phyloP scores from a whole-genome alignment of 495 filamentous ascomycete species.

The Aspergillus egyptiacus region DNA sequence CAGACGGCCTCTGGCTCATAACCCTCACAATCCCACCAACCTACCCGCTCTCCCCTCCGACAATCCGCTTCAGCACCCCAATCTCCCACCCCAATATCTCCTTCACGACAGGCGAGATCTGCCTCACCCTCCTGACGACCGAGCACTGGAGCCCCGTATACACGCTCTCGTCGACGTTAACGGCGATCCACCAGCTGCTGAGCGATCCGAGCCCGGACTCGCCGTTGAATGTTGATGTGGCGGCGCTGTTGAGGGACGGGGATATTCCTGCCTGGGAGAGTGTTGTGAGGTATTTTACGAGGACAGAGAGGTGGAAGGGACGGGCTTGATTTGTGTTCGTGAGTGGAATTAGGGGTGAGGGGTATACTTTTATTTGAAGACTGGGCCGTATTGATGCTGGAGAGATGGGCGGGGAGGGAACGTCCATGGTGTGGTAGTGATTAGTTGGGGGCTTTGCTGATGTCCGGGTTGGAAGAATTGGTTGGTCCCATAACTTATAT shows the following conservation, averaged over 20 bases:
- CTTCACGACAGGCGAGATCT: constrained; percentile 82
- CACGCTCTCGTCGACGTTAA: constrained; percentile 69
- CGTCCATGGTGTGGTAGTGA: too few relatives aligned
- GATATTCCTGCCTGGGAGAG: constrained; percentile 72
- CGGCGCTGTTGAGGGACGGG: constrained; percentile 65
- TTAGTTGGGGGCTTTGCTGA: too few relatives aligned
- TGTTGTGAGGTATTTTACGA: constrained; percentile 75
- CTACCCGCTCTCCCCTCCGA: constrained; percentile 75
- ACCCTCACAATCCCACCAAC: constrained; percentile 65
- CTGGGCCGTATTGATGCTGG: too few relatives aligned
- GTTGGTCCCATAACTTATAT: too few relatives aligned
- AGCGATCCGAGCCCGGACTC: constrained; percentile 70
- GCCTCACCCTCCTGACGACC: constrained; percentile 75
- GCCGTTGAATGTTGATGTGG: constrained; percentile 87
- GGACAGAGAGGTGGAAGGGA: constrained; percentile 40
- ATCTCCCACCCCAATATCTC: constrained; percentile 84
- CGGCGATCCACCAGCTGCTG: constrained; percentile 71
- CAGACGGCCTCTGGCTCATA: constrained; percentile 81
- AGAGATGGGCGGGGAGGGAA: too few relatives aligned
- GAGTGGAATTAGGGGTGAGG: too few relatives aligned
- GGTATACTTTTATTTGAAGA: too few relatives aligned
- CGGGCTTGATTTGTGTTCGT: not conserved
- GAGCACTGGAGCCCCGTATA: constrained; percentile 80
- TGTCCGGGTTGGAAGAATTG: too few relatives aligned
- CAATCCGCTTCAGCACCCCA: constrained; percentile 69